Evolutionary conservation across 129 eudicot genomes (phyloP), one percentile per base, ranked within the genome.

Genomic region (Scalesia atractyloides): DNA sequence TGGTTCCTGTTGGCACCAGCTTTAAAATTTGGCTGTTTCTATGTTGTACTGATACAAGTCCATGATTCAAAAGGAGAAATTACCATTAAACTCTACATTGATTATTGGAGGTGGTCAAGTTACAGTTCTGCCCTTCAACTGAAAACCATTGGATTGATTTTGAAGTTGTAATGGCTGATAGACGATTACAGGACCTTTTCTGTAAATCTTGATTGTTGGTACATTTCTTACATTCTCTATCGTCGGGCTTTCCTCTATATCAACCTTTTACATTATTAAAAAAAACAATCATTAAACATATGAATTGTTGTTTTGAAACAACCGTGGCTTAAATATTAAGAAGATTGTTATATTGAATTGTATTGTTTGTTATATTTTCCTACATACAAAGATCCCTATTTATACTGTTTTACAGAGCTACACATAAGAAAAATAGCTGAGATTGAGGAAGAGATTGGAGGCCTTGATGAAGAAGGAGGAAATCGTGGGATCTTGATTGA

Each of bases 121-220:
- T 74, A 64, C 65, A 62, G 66, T 43, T 52, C 24, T 75, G 67
- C n/a, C 67, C 15, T 75, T n/a, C 33, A 66, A 18, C 47, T 18
- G 41, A 36, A 41, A 36, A 53, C 52, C 6, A 44, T 77, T 64
- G 59, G 39, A 26, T 18, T 58, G 47, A 41, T 74, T 80, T 82
- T 88, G 63, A 75, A 50, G 79, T 86, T 86, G 83, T 89, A 92
- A 80, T 89, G 96, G 86, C 85, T 80, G 73, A 93, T 92, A 63
- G 95, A 89, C 5, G 95, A 83, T 67, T 93, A 96, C 85, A 93
- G 54, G 50, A 85, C 86, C 76, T 89, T n/a, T n/a, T n/a, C 92
- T 43, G 82, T 89, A 93, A 33, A 93, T 85, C 82, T 89, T 93
- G 76, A 89, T 64, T 50, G 92, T 93, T 11, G 98, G 98, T 18